Base-by-base conservation (phyloP, 176 grass and related monocot genomes). In the Pharus latifolius region DNA sequence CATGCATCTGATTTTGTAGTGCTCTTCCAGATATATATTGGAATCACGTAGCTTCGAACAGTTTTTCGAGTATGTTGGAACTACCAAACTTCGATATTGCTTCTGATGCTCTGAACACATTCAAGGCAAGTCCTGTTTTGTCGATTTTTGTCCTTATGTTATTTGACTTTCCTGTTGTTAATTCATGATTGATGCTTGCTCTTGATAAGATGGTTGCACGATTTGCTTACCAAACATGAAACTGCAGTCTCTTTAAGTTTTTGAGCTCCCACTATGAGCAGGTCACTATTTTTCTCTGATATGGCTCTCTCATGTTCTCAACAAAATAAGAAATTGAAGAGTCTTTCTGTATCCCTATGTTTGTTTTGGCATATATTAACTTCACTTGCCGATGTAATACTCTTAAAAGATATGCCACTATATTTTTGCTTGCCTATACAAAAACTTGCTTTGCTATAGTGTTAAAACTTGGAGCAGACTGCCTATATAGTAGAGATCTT, bases 1-100 rank as follows among this genome's bases (percentile, higher is more conserved):
- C 60, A 66, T 72, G 53, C 48, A 90, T 85, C 66, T 85, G 72
- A 85, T 54, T 84, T 79, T 80, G 52, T 87, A 56, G 64, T 56
- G 38, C 61, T 81, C 42, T 92, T 92, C 82, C 89, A 92, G 84
- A 79, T 87, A 84, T 63, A 84, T 92, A 51, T 66, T 92, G 50
- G 84, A 88, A 69, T 92, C 88, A 56, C 57, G 63, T 74, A 92
- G 85, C 78, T 92, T 88, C 56, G 85, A 92, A 24, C 72, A 88
- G 35, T 92, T 92, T 78, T 88, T 92, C 61, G 73, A 88, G 64
- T 92, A 92, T 63, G 89, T 84, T 17, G 89, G n/a, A 92, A 62
- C 70, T 92, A 34, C 89, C 81, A 7, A 92, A 84, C 56, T 92
- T 92, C 35, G 89, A 92, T 63, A 92, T 92, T 88, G 89, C 89